phyloP scores from a whole-genome alignment of 2,329 filamentous ascomycete species.

The Colletotrichum sansevieriae region DNA sequence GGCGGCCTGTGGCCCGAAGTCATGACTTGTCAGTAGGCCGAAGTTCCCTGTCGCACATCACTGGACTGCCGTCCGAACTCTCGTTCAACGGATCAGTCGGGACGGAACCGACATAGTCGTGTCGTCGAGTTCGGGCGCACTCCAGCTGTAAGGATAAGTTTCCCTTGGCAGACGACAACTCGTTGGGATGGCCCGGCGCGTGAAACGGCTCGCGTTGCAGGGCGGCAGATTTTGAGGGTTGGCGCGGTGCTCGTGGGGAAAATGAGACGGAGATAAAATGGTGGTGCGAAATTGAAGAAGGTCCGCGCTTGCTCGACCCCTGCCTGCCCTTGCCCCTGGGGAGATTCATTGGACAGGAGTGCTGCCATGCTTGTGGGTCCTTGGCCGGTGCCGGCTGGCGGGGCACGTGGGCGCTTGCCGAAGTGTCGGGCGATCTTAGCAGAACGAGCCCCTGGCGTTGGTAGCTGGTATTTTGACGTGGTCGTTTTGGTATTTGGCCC shows the following conservation, averaged over 20 bases:
- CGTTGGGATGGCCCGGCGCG: constrained; percentile 19
- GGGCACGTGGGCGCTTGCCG: constrained; percentile 25
- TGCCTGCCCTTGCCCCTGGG: constrained; percentile 12
- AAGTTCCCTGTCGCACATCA: constrained; percentile 33
- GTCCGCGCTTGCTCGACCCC: constrained; percentile 30
- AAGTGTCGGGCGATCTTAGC: constrained; percentile 11
- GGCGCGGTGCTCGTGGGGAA: constrained; percentile 34
- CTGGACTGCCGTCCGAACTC: constrained; percentile 29
- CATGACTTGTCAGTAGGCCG: constrained; percentile 8
- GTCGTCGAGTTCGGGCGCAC: background rate
- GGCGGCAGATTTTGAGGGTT: constrained; percentile 38
- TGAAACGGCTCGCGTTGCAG: constrained; percentile 42
- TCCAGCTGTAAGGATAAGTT: background rate
- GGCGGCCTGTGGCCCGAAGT: constrained; percentile 6
- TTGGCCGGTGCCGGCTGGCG: constrained; percentile 8
- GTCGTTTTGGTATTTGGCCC: too few relatives aligned
- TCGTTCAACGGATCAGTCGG: constrained; percentile 11
- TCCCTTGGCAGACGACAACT: background rate
- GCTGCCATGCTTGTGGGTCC: constrained; percentile 5
- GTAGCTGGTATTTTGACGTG: too few relatives aligned
- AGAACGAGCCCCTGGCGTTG: background rate
- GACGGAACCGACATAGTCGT: background rate
- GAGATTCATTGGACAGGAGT: constrained; percentile 20
- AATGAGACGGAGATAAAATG: constrained; percentile 31
- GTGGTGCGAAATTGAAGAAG: constrained; percentile 19